phyloP scores from a whole-genome alignment of 176 grass and related monocot species.

The Ampelocalamus luodianensis region DNA sequence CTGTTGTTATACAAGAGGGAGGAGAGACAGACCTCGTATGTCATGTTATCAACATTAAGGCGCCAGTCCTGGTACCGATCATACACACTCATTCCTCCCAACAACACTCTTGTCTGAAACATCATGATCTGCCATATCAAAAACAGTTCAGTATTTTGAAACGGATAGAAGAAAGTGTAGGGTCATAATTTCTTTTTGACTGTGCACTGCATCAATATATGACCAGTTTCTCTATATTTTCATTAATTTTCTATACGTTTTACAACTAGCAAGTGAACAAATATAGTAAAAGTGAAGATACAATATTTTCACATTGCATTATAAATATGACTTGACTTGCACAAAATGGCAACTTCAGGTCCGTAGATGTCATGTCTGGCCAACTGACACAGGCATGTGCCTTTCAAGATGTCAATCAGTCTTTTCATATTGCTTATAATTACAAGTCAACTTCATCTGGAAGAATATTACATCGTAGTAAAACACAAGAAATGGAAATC shows the following conservation, averaged over 20 bases:
- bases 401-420: not conserved
- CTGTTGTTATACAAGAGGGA: not conserved
- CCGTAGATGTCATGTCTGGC: not conserved
- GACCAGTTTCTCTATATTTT: not conserved
- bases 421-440: not conserved
- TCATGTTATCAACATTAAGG: constrained; percentile 93
- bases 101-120: constrained; percentile 88
- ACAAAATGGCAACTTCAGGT: not conserved
- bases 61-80: constrained; percentile 87
- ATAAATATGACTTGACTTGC: not conserved
- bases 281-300: not conserved
- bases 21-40: constrained; percentile 68
- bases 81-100: constrained; percentile 77
- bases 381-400: not conserved
- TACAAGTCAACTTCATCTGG: not conserved
- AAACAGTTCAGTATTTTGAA: not conserved
- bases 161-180: not conserved
- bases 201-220: not conserved
- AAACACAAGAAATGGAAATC: not conserved
- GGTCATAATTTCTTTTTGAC: not conserved
- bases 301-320: not conserved
- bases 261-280: not conserved
- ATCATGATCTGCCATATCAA: constrained; percentile 78
- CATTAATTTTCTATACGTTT: too few species aligned
- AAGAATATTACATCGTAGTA: not conserved